Percentiles rank a stretch among this genome's conserved stretches.
Evolutionary conservation across 2,329 filamentous ascomycete genomes (phyloP).

Genomic region (Massarina eburnea): DNA sequence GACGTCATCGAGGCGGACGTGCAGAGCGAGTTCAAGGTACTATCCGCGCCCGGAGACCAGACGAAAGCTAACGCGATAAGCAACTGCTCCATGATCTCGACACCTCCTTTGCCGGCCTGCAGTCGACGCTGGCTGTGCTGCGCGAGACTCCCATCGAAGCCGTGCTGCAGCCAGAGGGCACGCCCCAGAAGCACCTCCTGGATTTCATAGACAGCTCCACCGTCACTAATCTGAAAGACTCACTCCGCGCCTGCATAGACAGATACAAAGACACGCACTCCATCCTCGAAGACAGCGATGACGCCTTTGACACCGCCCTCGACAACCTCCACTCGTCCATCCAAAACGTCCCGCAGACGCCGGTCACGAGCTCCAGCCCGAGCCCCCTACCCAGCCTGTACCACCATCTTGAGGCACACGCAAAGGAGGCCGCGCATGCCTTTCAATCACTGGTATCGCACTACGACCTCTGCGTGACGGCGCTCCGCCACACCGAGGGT

Average conservation of each 20-base stretch:
- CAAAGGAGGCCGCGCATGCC: constrained; percentile 78
- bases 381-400: constrained; percentile 51
- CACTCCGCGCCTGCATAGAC: constrained; percentile 70
- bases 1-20: constrained; percentile 46
- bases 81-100: constrained; percentile 67
- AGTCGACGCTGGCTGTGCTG: constrained; percentile 67
- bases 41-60: not conserved
- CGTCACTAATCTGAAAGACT: constrained; percentile 66
- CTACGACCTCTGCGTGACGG: constrained; percentile 91
- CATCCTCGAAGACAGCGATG: constrained; percentile 54
- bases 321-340: constrained; percentile 40
- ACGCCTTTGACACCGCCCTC: constrained; percentile 74
- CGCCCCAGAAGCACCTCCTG: constrained; percentile 61
- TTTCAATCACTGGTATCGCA: constrained; percentile 81
- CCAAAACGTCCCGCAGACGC: constrained; percentile 34
- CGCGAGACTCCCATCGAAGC: constrained; percentile 65
- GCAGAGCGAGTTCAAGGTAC: constrained; percentile 47
- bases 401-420: constrained; percentile 66
- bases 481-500: constrained; percentile 82
- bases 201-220: constrained; percentile 76
- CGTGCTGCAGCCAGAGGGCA: constrained; percentile 58
- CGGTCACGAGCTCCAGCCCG: constrained; percentile 31
- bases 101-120: constrained; percentile 64
- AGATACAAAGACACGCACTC: constrained; percentile 70
- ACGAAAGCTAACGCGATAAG: constrained; percentile 19